Percentiles rank a stretch among this genome's conserved stretches.
Conservation (phyloP, 1,284 basidiomycete species). For the Trametes hirsuta region DNA sequence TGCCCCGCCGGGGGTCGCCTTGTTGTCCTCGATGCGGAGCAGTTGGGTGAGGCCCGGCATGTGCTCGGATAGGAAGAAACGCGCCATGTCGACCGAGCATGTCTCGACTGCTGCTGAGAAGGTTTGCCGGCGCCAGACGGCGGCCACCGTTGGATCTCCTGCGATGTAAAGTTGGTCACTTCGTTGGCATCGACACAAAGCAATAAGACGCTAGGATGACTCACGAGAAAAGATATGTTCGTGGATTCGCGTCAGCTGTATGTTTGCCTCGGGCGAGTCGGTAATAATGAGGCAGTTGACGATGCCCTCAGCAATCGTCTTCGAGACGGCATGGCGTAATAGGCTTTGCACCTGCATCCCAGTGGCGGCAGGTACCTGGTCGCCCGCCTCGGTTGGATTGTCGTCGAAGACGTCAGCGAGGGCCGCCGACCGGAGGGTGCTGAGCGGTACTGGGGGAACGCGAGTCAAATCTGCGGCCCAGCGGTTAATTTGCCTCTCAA, state of each 20-base stretch:
- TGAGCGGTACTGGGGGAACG: constrained; percentile 54
- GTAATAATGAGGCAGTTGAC: constrained; percentile 79
- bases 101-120: constrained; percentile 80
- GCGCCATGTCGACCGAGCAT: constrained; percentile 68
- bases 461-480: constrained; percentile 79
- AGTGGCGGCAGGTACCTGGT: constrained; percentile 39
- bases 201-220: constrained; percentile 30
- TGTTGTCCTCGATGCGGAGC: constrained; percentile 38
- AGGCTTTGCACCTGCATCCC: constrained; percentile 76
- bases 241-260: constrained; percentile 80
- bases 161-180: background rate
- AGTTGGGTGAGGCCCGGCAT: constrained; percentile 60
- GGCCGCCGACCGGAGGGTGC: constrained; percentile 58
- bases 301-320: constrained; percentile 76
- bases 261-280: constrained; percentile 77
- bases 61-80: constrained; percentile 66
- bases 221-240: constrained; percentile 81
- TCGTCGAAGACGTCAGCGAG: constrained; percentile 60
- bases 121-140: constrained; percentile 84
- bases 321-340: constrained; percentile 75
- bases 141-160: constrained; percentile 82
- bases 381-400: constrained; percentile 25
- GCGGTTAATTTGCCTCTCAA: constrained; percentile 79
- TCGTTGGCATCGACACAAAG: background rate
- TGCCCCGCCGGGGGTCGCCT: constrained; percentile 41